These are phyloP conservation scores for Phoenix dactylifera DNA, from an alignment of 176 grass and related monocot species.

Conservation along the genomic window DNA sequence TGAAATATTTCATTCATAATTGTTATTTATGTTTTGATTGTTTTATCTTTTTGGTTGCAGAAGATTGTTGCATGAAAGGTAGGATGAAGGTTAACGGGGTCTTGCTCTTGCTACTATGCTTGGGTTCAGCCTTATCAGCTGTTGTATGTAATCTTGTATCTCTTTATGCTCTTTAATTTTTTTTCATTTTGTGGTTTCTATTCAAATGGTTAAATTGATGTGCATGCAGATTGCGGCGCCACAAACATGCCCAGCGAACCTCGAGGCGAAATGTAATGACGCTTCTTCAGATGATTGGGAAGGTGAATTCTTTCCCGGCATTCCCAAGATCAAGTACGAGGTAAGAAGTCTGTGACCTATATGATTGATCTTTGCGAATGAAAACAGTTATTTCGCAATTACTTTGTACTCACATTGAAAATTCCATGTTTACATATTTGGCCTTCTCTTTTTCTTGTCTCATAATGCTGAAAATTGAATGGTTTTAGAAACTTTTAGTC, in stretches of 20 bases:
- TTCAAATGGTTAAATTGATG: neutral
- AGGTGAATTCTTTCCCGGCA: conserved; percentile 73
- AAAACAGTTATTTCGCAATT: too few relatives aligned
- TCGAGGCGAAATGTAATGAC: conserved; percentile 37
- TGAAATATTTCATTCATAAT: too few relatives aligned
- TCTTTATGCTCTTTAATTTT: neutral
- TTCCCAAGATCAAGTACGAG: conserved; percentile 88
- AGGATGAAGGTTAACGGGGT: conserved; percentile 34
- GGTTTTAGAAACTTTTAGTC: neutral
- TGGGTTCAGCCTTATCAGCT: conserved; percentile 23
- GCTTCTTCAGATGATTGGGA: conserved; percentile 44
- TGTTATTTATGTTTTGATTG: too few relatives aligned
- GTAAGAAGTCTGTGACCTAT: conserved; percentile 23
- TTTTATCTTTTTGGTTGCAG: neutral
- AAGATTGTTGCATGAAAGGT: neutral
- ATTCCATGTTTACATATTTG: too few relatives aligned
- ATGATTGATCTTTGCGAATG: neutral
- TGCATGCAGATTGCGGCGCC: conserved; percentile 29
- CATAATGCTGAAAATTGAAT: too few relatives aligned
- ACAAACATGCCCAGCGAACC: conserved; percentile 53
- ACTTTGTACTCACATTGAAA: too few relatives aligned
- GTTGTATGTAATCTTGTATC: conserved; percentile 28
- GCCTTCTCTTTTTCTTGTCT: too few relatives aligned
- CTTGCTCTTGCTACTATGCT: conserved; percentile 22
- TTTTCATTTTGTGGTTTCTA: neutral